These are phyloP conservation scores for Clitocybe nebularis DNA, from an alignment of 1,284 basidiomycete species.

Conservation along the genomic window DNA sequence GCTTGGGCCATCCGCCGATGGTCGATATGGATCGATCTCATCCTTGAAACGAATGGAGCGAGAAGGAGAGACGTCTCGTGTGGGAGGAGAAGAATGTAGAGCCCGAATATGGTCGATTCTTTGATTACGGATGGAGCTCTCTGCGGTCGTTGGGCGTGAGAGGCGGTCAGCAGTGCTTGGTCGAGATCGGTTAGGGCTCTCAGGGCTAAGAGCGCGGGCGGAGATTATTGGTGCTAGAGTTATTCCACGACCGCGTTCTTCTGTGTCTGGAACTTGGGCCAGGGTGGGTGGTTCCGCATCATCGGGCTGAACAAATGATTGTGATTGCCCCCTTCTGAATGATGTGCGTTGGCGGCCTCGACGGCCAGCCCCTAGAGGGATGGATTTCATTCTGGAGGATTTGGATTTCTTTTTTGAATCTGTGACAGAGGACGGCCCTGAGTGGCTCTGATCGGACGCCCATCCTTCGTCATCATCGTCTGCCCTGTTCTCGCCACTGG, in stretches of 20 bases:
- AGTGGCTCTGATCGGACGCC: conserved; percentile 20
- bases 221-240: neutral
- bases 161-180: conserved; percentile 1
- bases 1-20: neutral
- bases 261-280: too few relatives aligned
- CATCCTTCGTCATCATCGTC: conserved; percentile 28
- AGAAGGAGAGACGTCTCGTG: conserved; percentile 45
- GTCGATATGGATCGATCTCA: conserved; percentile 16
- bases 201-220: conserved; percentile 5
- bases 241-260: neutral
- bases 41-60: conserved; percentile 48
- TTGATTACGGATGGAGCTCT: conserved; percentile 22
- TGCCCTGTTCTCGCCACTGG: neutral
- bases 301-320: conserved; percentile 4
- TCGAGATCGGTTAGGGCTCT: neutral
- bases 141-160: conserved; percentile 21
- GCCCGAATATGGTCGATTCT: conserved; percentile 32
- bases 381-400: conserved; percentile 12
- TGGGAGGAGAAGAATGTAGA: conserved; percentile 28
- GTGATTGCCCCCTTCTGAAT: conserved; percentile 8
- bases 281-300: conserved; percentile 3
- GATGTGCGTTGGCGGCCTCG: conserved; percentile 11
- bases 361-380: conserved; percentile 6
- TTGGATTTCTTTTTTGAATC: conserved; percentile 13
- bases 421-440: neutral